Evolutionary conservation across 306 rosid species (phyloP).

Genomic region (Alnus glutinosa): DNA sequence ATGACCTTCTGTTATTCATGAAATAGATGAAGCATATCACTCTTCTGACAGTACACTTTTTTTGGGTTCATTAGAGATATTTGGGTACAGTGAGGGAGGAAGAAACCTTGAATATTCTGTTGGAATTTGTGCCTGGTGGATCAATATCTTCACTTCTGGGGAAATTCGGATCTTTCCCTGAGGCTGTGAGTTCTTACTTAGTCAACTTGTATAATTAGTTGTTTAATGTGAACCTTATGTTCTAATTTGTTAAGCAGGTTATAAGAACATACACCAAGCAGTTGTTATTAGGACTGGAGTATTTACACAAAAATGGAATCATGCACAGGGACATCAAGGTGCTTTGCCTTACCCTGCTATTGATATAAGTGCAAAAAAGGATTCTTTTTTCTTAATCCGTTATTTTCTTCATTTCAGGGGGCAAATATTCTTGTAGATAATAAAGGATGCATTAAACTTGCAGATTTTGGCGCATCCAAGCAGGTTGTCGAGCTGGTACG

Average conservation of each 20-base stretch:
- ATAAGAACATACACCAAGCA: slow-evolving; percentile 86
- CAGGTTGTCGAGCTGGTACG: slow-evolving; percentile 98
- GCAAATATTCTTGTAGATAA: slow-evolving; percentile 99
- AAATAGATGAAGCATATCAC: slow-evolving; percentile 15
- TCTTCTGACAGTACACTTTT: slow-evolving; percentile 30
- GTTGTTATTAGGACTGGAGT: slow-evolving; percentile 83
- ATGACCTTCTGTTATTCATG: slow-evolving; percentile 34
- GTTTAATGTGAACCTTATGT: slow-evolving; percentile 19
- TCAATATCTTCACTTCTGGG: slow-evolving; percentile 96
- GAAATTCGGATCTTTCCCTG: slow-evolving; percentile 98
- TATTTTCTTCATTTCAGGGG: slow-evolving; percentile 59
- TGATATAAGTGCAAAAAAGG: slow-evolving; percentile 16
- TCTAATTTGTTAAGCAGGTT: slow-evolving; percentile 61
- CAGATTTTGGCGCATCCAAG: slow-evolving; percentile 99
- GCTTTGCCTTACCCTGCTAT: slow-evolving; percentile 15
- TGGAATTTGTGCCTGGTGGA: slow-evolving; percentile 99
- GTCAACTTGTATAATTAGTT: slow-evolving; percentile 18
- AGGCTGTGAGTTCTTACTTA: slow-evolving; percentile 72
- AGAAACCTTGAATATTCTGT: slow-evolving; percentile 78
- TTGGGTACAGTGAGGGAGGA: slow-evolving; percentile 97
- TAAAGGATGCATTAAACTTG: slow-evolving; percentile 97
- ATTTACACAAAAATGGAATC: slow-evolving; percentile 92
- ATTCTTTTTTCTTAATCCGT: slow-evolving; percentile 8
- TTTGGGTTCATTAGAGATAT: slow-evolving; percentile 69
- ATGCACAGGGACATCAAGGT: slow-evolving; percentile 99